These are phyloP conservation scores for Hyaloscypha hepaticicola DNA, from an alignment of 495 filamentous ascomycete species.

Conservation along the genomic window DNA sequence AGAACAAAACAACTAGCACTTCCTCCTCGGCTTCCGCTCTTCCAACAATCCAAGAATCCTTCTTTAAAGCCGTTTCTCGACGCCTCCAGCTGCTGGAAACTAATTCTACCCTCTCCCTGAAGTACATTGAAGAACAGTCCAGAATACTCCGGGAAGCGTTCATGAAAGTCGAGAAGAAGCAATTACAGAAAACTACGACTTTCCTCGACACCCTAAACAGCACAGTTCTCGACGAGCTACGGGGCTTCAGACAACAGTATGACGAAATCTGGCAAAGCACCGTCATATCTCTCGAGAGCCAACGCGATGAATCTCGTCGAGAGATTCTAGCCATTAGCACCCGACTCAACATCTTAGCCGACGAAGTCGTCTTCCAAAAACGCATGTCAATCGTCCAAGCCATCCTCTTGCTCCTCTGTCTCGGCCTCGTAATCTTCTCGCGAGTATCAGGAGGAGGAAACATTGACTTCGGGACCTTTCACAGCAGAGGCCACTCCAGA, in stretches of 20 bases:
- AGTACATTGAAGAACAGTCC: constrained; percentile 97
- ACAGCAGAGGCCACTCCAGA: constrained; percentile 11
- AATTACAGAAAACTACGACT: constrained; percentile 74
- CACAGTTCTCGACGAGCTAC: constrained; percentile 83
- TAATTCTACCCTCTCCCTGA: constrained; percentile 87
- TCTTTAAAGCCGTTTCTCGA: constrained; percentile 96
- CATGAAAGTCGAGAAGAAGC: constrained; percentile 82
- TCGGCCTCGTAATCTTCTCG: constrained; percentile 81
- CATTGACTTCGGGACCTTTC: constrained; percentile 20
- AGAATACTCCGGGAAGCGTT: constrained; percentile 89
- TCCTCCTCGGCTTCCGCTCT: constrained; percentile 54
- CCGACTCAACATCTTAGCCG: constrained; percentile 83
- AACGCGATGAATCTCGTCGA: constrained; percentile 73
- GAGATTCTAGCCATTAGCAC: constrained; percentile 79
- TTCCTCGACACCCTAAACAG: constrained; percentile 83
- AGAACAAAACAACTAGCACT: constrained; percentile 38
- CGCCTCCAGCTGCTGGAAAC: constrained; percentile 86
- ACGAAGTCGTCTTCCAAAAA: constrained; percentile 95
- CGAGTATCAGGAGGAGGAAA: constrained; percentile 37
- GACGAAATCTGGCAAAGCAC: constrained; percentile 96
- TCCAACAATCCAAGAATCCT: constrained; percentile 91
- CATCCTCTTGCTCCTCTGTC: constrained; percentile 81
- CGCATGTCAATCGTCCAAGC: constrained; percentile 88
- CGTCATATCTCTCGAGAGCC: constrained; percentile 84
- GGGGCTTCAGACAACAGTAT: constrained; percentile 78